Evolutionary conservation across 1,284 basidiomycete genomes (phyloP).

Genomic region (Boletus sp.): DNA sequence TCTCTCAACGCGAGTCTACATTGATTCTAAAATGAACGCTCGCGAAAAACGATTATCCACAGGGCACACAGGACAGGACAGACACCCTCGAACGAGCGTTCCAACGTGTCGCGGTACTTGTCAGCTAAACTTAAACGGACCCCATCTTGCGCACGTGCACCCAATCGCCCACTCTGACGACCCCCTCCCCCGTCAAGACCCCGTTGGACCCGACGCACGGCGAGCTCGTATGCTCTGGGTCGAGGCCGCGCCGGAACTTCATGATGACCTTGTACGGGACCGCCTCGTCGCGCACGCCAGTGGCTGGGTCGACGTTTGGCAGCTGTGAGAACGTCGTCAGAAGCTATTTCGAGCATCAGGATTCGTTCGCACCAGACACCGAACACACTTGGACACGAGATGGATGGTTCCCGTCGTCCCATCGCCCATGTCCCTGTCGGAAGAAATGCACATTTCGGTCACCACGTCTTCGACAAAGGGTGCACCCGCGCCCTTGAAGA

Average conservation of each 20-base stretch:
- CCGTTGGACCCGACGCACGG: slow-evolving; percentile 70
- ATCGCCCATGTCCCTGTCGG: slow-evolving; percentile 25
- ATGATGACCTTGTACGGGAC: slow-evolving; percentile 75
- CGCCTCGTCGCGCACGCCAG: slow-evolving; percentile 67
- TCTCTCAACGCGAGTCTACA: background rate
- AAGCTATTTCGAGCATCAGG: slow-evolving; percentile 7
- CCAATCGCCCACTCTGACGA: slow-evolving; percentile 59
- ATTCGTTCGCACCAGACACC: slow-evolving; percentile 63
- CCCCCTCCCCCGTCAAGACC: slow-evolving; percentile 50
- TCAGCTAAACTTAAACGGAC: slow-evolving; percentile 26
- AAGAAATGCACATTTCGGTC: slow-evolving; percentile 56
- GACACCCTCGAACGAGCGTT: no score
- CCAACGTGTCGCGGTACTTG: no score
- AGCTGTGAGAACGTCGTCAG: slow-evolving; percentile 48
- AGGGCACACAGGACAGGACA: no score
- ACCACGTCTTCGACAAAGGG: slow-evolving; percentile 55
- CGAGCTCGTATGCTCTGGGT: slow-evolving; percentile 49
- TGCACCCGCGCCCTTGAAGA: slow-evolving; percentile 56
- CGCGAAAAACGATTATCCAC: no score
- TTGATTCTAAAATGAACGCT: background rate
- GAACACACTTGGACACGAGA: slow-evolving; percentile 67
- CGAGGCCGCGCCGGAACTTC: slow-evolving; percentile 65
- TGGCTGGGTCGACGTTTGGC: slow-evolving; percentile 69
- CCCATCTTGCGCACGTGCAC: slow-evolving; percentile 52
- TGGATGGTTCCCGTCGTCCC: slow-evolving; percentile 46